These are phyloP conservation scores for Fusarium coicis DNA, from an alignment of 2,329 filamentous ascomycete species.

Conservation along the genomic window DNA sequence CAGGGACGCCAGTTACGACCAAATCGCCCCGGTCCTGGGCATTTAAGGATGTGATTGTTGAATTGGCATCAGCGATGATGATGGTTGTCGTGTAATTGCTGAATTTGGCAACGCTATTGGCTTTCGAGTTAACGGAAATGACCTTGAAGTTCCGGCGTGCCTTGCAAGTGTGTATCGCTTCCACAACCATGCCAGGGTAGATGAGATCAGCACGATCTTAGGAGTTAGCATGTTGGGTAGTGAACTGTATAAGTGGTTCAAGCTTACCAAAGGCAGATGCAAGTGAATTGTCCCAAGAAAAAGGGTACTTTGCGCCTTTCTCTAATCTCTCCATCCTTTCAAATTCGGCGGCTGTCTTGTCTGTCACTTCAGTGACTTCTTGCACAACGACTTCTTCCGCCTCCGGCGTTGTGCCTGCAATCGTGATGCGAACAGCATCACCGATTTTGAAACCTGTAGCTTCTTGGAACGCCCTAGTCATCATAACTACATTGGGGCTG, in stretches of 20 bases:
- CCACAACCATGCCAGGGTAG: slow-evolving; percentile 76
- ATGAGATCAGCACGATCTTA: slow-evolving; percentile 74
- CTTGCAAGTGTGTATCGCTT: slow-evolving; percentile 59
- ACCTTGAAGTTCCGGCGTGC: slow-evolving; percentile 62
- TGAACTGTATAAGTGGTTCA: too few species aligned
- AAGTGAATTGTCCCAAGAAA: slow-evolving; percentile 52
- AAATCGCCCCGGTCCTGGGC: slow-evolving; percentile 49
- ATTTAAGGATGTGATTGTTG: slow-evolving; percentile 22
- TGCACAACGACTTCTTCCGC: slow-evolving; percentile 69
- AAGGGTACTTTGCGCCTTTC: slow-evolving; percentile 44
- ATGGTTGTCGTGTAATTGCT: slow-evolving; percentile 51
- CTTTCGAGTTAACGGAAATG: slow-evolving; percentile 64
- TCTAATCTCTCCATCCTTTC: slow-evolving; percentile 36
- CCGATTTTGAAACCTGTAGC: slow-evolving; percentile 77
- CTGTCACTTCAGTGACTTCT: slow-evolving; percentile 59
- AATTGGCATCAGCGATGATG: slow-evolving; percentile 50
- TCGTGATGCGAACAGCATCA: slow-evolving; percentile 70
- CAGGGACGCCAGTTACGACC: slow-evolving; percentile 69
- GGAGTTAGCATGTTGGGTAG: background rate
- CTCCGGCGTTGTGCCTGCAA: slow-evolving; percentile 65
- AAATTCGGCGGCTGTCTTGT: slow-evolving; percentile 16
- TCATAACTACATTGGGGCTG: slow-evolving; percentile 74
- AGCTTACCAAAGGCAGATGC: slow-evolving; percentile 48
- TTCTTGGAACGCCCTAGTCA: slow-evolving; percentile 79
- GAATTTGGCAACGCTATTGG: slow-evolving; percentile 58